Conservation (phyloP, 768 basidiomycete genomes). For the Leucocoprinus birnbaumii region DNA sequence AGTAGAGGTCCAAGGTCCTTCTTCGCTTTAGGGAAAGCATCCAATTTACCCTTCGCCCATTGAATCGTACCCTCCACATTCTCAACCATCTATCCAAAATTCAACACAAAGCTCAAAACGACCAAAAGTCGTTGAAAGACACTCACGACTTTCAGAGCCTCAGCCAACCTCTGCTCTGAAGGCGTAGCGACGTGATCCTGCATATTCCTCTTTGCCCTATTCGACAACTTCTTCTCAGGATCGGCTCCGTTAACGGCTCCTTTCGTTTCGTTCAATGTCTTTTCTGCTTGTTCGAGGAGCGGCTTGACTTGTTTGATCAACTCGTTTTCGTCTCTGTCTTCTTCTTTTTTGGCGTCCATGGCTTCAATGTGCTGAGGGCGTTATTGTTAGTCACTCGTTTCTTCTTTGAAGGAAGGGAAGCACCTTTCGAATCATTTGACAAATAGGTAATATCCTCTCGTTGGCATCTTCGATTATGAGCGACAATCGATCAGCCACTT, state of each 20-base stretch:
- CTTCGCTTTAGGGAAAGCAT: constrained; percentile 35
- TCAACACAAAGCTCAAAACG: neutral
- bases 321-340: constrained; percentile 31
- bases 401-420: too few species aligned
- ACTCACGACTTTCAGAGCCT: constrained; percentile 32
- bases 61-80: constrained; percentile 36
- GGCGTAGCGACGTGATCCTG: constrained; percentile 33
- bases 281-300: constrained; percentile 33
- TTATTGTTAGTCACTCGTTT: too few species aligned
- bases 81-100: constrained; percentile 24
- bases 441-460: constrained; percentile 24
- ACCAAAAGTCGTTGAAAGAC: neutral
- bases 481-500: constrained; percentile 32
- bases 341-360: constrained; percentile 30
- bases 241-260: constrained; percentile 34
- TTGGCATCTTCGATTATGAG: constrained; percentile 32
- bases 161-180: constrained; percentile 35
- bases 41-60: constrained; percentile 34
- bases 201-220: constrained; percentile 30
- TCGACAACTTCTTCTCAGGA: constrained; percentile 30
- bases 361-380: constrained; percentile 29
- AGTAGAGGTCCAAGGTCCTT: constrained; percentile 20
- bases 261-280: constrained; percentile 34
- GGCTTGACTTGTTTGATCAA: constrained; percentile 33
- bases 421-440: constrained; percentile 35